A percentile compares a stretch with the other conserved stretches of the same genome.
phyloP scores from a whole-genome alignment of 352 stramenopile genomes.

The Blastocystis sp. region DNA sequence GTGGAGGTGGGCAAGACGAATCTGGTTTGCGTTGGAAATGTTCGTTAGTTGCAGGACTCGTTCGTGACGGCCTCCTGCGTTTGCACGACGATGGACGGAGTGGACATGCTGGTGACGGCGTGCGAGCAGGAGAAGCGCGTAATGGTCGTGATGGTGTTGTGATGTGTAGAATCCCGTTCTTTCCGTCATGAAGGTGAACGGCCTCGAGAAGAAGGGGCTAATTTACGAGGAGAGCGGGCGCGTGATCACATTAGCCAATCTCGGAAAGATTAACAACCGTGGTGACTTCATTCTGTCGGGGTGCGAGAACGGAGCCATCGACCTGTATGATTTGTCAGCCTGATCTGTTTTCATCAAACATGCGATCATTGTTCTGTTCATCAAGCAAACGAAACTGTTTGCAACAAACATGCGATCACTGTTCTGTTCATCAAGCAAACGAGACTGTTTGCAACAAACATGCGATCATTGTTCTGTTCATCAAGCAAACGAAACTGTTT shows the following conservation, averaged over 20 bases:
- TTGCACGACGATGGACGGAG: background rate
- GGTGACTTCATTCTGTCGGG: slow-evolving; percentile 12
- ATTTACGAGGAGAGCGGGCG: background rate
- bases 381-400: no score
- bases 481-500: no score
- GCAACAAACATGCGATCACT: no score
- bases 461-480: no score
- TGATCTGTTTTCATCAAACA: slow-evolving; percentile 14
- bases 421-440: no score
- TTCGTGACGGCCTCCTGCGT: background rate
- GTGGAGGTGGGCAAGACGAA: background rate
- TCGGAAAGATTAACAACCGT: background rate
- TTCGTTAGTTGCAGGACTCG: background rate
- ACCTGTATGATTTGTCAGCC: slow-evolving; percentile 3
- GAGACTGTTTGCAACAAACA: no score
- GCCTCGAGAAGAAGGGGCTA: background rate
- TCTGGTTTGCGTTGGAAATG: background rate
- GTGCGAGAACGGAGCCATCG: background rate
- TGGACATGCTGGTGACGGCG: background rate
- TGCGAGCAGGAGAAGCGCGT: background rate
- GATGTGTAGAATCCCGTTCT: background rate
- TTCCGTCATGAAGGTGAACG: slow-evolving; percentile 14
- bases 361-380: background rate
- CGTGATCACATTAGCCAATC: slow-evolving; percentile 1
- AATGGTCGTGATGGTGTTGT: background rate